These are phyloP conservation scores for Ophiostoma sp. DNA, from an alignment of 2,329 filamentous ascomycete genomes.

Conservation along the genomic window DNA sequence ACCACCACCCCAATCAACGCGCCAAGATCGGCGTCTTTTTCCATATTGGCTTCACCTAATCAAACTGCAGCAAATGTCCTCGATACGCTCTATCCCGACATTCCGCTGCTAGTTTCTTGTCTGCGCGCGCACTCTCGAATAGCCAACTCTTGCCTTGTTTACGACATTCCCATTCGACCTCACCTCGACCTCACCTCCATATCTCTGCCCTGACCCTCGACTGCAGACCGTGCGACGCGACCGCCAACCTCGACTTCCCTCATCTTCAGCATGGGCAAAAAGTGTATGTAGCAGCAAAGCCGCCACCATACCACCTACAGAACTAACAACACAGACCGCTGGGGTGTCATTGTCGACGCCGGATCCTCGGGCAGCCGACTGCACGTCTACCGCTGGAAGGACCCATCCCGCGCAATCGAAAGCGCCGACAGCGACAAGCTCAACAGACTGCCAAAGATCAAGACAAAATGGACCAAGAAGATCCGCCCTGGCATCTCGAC, in stretches of 20 bases:
- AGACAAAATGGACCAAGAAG: constrained; percentile 88
- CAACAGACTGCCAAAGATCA: constrained; percentile 68
- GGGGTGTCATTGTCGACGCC: constrained; percentile 94
- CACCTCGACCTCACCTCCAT: neutral
- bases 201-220: neutral
- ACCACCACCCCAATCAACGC: neutral
- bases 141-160: neutral
- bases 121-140: neutral
- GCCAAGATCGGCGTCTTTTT: constrained; percentile 8
- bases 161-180: neutral
- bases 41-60: constrained; percentile 4
- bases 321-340: constrained; percentile 48
- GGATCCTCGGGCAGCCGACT: constrained; percentile 94
- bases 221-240: neutral
- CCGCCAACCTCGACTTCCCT: neutral
- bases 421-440: constrained; percentile 54
- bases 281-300: constrained; percentile 18
- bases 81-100: constrained; percentile 1
- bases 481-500: constrained; percentile 89
- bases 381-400: constrained; percentile 91
- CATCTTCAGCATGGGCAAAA: constrained; percentile 22
- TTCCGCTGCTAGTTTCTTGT: neutral
- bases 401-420: constrained; percentile 61
- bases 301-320: neutral
- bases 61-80: neutral